A percentile compares a stretch with the other conserved stretches of the same genome.
These are phyloP conservation scores for Clarireedia paspali DNA, from an alignment of 2,329 filamentous ascomycete species.

Conservation along the genomic window DNA sequence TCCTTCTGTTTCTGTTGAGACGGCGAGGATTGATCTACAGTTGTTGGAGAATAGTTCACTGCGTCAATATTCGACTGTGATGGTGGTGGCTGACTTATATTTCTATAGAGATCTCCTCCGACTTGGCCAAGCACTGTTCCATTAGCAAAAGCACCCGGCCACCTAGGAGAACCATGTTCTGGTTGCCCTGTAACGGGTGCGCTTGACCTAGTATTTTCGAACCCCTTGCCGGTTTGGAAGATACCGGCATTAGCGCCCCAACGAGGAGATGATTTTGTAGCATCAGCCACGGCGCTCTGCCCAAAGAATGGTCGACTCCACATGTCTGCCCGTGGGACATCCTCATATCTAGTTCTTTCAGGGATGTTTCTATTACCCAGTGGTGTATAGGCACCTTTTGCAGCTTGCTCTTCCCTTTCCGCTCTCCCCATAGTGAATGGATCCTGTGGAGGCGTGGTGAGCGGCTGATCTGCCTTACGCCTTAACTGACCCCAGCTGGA, in stretches of 20 bases:
- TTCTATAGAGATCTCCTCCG: not conserved
- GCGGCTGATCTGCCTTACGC: slow-evolving; percentile 6
- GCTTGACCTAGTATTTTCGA: not conserved
- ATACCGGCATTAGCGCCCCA: no score
- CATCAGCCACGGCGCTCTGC: no score
- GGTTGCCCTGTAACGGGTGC: not conserved
- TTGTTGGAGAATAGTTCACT: no score
- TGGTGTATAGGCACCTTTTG: slow-evolving; percentile 19
- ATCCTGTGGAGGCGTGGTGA: not conserved
- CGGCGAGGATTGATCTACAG: no score
- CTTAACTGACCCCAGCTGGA: slow-evolving; percentile 17
- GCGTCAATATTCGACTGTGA: not conserved
- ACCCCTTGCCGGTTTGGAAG: not conserved
- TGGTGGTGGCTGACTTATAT: not conserved
- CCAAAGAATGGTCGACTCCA: not conserved
- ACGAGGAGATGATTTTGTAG: no score
- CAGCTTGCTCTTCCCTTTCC: slow-evolving; percentile 23
- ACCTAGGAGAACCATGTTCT: not conserved
- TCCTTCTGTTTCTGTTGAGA: not conserved
- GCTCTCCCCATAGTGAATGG: slow-evolving; percentile 17
- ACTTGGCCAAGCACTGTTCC: not conserved
- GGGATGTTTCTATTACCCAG: slow-evolving; percentile 9
- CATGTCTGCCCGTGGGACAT: not conserved
- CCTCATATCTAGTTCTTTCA: not conserved
- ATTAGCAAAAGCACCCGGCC: no score